Percentiles rank a stretch among this genome's conserved stretches.
These are phyloP conservation scores for Parmelia sp. DNA, from an alignment of 495 filamentous ascomycete genomes.

Conservation along the genomic window DNA sequence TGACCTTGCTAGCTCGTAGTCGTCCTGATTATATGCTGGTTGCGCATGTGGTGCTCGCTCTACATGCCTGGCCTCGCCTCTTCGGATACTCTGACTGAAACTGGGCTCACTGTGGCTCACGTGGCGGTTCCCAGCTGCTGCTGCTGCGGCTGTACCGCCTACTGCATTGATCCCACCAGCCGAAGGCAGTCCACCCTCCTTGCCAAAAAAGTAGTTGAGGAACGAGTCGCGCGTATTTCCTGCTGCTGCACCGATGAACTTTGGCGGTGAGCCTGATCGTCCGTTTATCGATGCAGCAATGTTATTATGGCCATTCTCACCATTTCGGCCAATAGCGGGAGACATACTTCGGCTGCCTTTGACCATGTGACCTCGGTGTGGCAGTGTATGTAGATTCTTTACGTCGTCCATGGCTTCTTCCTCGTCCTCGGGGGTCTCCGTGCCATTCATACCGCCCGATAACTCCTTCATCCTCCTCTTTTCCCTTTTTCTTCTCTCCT, in stretches of 20 bases:
- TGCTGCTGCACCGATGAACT: constrained; percentile 47
- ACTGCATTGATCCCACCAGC: constrained; percentile 33
- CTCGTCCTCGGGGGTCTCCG: constrained; percentile 59
- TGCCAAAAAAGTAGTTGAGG: constrained; percentile 97
- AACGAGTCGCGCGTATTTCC: constrained; percentile 72
- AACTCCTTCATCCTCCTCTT: constrained; percentile 74
- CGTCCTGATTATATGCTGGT: constrained; percentile 30
- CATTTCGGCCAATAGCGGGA: constrained; percentile 61
- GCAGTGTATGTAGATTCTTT: constrained; percentile 44
- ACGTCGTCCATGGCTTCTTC: constrained; percentile 52
- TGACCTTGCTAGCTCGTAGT: constrained; percentile 38
- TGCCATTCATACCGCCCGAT: constrained; percentile 63
- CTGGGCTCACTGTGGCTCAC: constrained; percentile 73
- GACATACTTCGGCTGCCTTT: constrained; percentile 72
- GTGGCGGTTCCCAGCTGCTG: constrained; percentile 51
- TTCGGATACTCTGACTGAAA: constrained; percentile 75
- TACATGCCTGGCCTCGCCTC: constrained; percentile 53
- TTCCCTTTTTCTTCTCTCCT: constrained; percentile 80
- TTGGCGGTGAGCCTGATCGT: constrained; percentile 56
- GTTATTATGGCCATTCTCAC: constrained; percentile 44
- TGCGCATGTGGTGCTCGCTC: constrained; percentile 36
- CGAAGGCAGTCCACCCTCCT: constrained; percentile 61
- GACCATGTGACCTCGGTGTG: constrained; percentile 51
- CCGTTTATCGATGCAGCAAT: constrained; percentile 65
- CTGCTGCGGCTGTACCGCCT: constrained; percentile 35